These are phyloP conservation scores for Tylopilus plumbeoviolaceoides DNA, from an alignment of 768 basidiomycete species.

Conservation along the genomic window DNA sequence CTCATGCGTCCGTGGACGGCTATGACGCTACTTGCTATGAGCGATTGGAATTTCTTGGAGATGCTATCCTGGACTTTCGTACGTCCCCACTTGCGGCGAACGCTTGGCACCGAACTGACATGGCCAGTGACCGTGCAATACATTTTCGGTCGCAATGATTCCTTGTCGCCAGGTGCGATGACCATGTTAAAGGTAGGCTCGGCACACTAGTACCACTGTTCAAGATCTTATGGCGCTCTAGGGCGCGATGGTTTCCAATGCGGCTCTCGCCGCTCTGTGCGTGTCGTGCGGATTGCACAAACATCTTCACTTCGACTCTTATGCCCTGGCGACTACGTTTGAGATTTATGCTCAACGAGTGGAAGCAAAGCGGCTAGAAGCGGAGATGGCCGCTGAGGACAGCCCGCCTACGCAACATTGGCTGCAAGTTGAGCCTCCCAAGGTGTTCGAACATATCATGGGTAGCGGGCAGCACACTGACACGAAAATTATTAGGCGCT, in stretches of 20 bases:
- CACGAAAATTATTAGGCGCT: constrained; percentile 46
- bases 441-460: constrained; percentile 41
- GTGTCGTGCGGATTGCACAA: constrained; percentile 64
- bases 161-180: constrained; percentile 70
- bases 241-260: constrained; percentile 86
- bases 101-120: neutral
- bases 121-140: constrained; percentile 66
- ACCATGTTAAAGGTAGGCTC: constrained; percentile 66
- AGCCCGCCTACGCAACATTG: constrained; percentile 68
- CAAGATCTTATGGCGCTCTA: constrained; percentile 26
- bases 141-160: constrained; percentile 59
- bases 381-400: constrained; percentile 44
- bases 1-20: constrained; percentile 59
- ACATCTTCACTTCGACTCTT: constrained; percentile 56
- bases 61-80: constrained; percentile 84
- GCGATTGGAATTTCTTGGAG: constrained; percentile 80
- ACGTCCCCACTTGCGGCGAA: constrained; percentile 24
- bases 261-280: constrained; percentile 70
- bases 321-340: constrained; percentile 47
- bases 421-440: constrained; percentile 72
- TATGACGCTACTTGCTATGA: constrained; percentile 61
- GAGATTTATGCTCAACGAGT: constrained; percentile 50
- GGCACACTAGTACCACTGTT: neutral
- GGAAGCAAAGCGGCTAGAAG: constrained; percentile 46
- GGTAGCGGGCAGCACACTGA: constrained; percentile 3